Conservation (phyloP, 2,329 filamentous ascomycete species). For the Herpotrichia juniperi region DNA sequence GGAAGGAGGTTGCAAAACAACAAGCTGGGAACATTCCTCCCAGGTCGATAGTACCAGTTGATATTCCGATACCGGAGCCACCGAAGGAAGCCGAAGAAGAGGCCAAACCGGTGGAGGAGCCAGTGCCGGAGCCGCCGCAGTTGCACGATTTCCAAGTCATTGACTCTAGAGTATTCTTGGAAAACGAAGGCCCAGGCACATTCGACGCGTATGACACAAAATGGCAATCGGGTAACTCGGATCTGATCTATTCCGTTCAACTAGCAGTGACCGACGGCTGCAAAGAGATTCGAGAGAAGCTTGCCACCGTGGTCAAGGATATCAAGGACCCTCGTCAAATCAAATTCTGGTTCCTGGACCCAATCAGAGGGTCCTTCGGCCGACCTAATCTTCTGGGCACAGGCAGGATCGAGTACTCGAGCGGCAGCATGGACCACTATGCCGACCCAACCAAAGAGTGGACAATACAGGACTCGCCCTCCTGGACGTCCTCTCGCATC, state of each 20-base stretch:
- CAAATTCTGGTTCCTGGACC: constrained; percentile 48
- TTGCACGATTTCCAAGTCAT: constrained; percentile 38
- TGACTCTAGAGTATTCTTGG: constrained; percentile 38
- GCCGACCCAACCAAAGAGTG: constrained; percentile 28
- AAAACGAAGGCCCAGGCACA: constrained; percentile 45
- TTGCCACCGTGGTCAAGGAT: constrained; percentile 30
- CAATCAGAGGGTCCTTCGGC: constrained; percentile 32
- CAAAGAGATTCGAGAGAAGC: constrained; percentile 36
- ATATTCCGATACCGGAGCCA: constrained; percentile 7
- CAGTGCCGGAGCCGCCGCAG: constrained; percentile 6
- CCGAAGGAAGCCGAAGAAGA: constrained; percentile 10
- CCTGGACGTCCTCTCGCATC: constrained; percentile 29
- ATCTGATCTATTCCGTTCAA: constrained; percentile 25
- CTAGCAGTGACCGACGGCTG: constrained; percentile 31
- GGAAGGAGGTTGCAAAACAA: constrained; percentile 32
- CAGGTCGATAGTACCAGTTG: constrained; percentile 14
- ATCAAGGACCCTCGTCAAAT: constrained; percentile 46
- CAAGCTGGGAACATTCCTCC: constrained; percentile 18
- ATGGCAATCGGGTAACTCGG: constrained; percentile 19
- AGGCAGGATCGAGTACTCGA: constrained; percentile 40
- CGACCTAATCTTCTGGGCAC: constrained; percentile 38
- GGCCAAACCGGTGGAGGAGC: constrained; percentile 6
- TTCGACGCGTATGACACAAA: constrained; percentile 41
- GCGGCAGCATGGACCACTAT: constrained; percentile 34
- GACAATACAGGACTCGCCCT: constrained; percentile 29